These are phyloP conservation scores for Elongisporangium prolatum DNA, from an alignment of 352 stramenopile genomes.

Conservation along the genomic window DNA sequence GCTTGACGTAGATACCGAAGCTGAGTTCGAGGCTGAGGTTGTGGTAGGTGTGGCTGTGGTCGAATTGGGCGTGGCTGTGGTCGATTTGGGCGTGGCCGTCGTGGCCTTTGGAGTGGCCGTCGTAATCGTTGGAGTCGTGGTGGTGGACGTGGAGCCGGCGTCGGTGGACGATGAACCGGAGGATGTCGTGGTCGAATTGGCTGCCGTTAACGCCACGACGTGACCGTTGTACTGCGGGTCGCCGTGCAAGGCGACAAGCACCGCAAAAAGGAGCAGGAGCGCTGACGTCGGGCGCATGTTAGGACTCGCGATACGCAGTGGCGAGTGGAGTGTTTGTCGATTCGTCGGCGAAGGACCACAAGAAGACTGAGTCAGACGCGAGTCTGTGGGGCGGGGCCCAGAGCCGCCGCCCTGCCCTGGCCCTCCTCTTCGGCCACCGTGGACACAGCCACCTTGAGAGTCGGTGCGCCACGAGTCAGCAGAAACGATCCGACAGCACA, in stretches of 20 bases:
- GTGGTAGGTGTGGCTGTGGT: constrained; percentile 11
- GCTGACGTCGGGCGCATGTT: constrained; percentile 20
- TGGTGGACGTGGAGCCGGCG: constrained; percentile 14
- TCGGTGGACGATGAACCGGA: constrained; percentile 12
- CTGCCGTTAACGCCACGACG: constrained; percentile 16
- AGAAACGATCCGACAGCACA: neutral
- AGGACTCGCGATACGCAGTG: constrained; percentile 16
- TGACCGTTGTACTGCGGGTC: constrained; percentile 11
- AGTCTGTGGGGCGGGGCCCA: neutral
- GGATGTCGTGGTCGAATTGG: constrained; percentile 11
- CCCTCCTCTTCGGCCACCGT: neutral
- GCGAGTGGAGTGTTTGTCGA: constrained; percentile 1
- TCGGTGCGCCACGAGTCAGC: neutral
- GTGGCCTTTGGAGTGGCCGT: constrained; percentile 12
- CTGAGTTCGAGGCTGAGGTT: constrained; percentile 11
- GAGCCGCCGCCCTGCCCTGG: neutral
- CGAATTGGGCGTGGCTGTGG: constrained; percentile 12
- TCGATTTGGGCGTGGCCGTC: constrained; percentile 12
- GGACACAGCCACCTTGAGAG: neutral
- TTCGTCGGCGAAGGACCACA: neutral
- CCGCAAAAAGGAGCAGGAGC: constrained; percentile 13
- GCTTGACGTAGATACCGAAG: constrained; percentile 9
- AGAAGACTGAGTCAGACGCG: neutral
- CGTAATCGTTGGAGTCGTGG: constrained; percentile 8
- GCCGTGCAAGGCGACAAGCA: neutral